These are phyloP conservation scores for Acacia acuminata DNA, from an alignment of 306 rosid genomes.

Conservation along the genomic window DNA sequence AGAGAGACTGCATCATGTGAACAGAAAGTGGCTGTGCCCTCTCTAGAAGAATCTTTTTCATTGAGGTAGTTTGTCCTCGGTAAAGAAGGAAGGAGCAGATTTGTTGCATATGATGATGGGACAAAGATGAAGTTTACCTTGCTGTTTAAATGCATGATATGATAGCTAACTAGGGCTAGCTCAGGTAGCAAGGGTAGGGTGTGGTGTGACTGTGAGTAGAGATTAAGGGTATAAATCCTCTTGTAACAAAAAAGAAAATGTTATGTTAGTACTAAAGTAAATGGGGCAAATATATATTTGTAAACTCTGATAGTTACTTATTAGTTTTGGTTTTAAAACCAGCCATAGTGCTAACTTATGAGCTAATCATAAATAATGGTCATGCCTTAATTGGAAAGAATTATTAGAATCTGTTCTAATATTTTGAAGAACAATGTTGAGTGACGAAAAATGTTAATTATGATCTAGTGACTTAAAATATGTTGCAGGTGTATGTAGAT, in stretches of 20 bases:
- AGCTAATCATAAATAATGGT: background rate
- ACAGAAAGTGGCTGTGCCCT: background rate
- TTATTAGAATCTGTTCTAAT: background rate
- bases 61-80: constrained; percentile 2
- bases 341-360: constrained; percentile 6
- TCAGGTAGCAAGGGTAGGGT: background rate
- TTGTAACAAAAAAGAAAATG: background rate
- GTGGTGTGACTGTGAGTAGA: background rate
- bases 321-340: background rate
- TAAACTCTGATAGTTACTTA: constrained; percentile 1
- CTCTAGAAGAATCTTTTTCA: constrained; percentile 9
- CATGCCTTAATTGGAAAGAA: background rate
- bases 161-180: background rate
- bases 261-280: background rate
- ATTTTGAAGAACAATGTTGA: background rate
- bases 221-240: background rate
- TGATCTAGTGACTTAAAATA: constrained; percentile 32
- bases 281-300: constrained; percentile 13
- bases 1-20: background rate
- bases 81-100: constrained; percentile 18
- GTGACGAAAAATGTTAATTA: constrained; percentile 3
- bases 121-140: background rate
- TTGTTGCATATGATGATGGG: constrained; percentile 15
- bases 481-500: constrained; percentile 84
- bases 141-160: constrained; percentile 1